Percentiles rank a stretch among this genome's conserved stretches.
These are phyloP conservation scores for Russula sp. DNA, from an alignment of 768 basidiomycete genomes.

Conservation along the genomic window DNA sequence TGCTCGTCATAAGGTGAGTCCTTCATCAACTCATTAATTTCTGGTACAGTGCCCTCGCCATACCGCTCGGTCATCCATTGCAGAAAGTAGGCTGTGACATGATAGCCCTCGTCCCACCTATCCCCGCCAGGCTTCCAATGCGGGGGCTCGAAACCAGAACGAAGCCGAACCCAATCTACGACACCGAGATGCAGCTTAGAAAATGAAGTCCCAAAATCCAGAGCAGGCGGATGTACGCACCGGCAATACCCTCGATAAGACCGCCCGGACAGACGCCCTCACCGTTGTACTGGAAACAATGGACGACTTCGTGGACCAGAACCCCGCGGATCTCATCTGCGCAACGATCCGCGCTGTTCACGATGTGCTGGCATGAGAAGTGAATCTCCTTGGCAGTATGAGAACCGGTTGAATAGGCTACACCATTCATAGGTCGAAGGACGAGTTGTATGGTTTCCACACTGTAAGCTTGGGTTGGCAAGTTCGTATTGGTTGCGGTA, in stretches of 20 bases:
- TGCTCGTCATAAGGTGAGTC: constrained; percentile 48
- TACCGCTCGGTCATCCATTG: constrained; percentile 59
- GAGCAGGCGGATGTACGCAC: constrained; percentile 38
- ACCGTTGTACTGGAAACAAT: constrained; percentile 73
- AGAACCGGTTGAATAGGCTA: constrained; percentile 64
- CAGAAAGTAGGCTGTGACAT: constrained; percentile 70
- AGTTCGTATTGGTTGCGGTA: neutral
- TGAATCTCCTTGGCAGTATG: constrained; percentile 67
- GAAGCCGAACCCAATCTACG: constrained; percentile 68
- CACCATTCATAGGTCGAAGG: constrained; percentile 63
- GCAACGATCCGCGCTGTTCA: constrained; percentile 42
- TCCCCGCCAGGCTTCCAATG: constrained; percentile 59
- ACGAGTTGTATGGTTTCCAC: constrained; percentile 51
- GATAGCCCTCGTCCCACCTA: constrained; percentile 75
- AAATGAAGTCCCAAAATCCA: neutral
- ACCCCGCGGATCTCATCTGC: constrained; percentile 67
- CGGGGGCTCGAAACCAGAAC: constrained; percentile 56
- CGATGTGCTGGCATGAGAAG: constrained; percentile 65
- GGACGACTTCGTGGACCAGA: constrained; percentile 71
- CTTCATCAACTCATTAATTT: constrained; percentile 56
- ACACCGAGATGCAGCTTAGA: neutral
- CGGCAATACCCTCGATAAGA: constrained; percentile 77
- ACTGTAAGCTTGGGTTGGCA: constrained; percentile 9
- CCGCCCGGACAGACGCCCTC: constrained; percentile 61
- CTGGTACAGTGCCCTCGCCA: constrained; percentile 52